Base-by-base conservation (phyloP, 352 stramenopile species). In the Chrysophaeum taylorii region DNA sequence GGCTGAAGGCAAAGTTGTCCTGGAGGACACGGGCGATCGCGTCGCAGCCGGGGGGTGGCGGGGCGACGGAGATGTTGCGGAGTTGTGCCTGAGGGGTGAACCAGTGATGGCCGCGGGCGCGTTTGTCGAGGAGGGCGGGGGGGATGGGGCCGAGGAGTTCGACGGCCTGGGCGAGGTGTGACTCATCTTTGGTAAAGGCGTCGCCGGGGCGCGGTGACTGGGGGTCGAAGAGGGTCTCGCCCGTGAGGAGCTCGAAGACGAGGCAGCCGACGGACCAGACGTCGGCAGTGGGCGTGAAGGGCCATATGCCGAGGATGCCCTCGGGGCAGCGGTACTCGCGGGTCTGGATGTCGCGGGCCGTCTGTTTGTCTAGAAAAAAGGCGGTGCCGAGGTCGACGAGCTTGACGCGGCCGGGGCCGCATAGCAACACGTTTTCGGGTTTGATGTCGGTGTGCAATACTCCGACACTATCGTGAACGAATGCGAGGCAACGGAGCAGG, bases 281-380 rank as follows among this genome's bases (percentile, higher is more conserved):
- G 64, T 74, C 70, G 14, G 62, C 64, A 5, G 70, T 39, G 16
- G 43, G 5, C 7, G 27, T 42, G 18, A 68, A 71, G 33, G 41
- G 39, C n/a, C 37, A 71, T 2, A 63, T 15, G 27, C 29, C 52
- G 27, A 63, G 52, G 29, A 63, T 39, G 52, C 25, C 91, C 75
- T 97, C 92, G 2, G 92, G 92, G 37, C 83, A 92, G 0, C 92
- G 87, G 75, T 97, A 97, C 74, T 97, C 91, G 21, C 92, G 86
- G 33, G 92, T 97, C 76, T 97, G 92, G 70, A 97, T 97, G 74
- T 97, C 92, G 62, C 95, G 86, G 14, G 90, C 94, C 70, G 96
- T 97, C 75, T 96, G 92, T 69, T 96, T 93, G 68, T 92, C 78
- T n/a, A 84, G 94, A 87, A 89, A 96, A 77, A 92, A 97, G 0